phyloP scores from a whole-genome alignment of 371 early-diverging fungal genomes.

The Vairimorpha ceranae region DNA sequence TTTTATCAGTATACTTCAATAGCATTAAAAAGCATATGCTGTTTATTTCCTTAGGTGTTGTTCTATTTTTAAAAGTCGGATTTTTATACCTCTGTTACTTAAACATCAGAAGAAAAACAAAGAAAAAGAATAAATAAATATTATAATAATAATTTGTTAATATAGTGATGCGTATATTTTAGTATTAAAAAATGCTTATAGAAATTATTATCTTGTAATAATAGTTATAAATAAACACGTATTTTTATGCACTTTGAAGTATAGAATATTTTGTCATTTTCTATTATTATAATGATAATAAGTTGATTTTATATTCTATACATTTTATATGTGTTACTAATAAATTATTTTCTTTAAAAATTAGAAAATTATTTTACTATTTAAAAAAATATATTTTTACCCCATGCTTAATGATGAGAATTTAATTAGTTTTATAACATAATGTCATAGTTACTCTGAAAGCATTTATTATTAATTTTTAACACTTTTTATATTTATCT shows the following conservation, averaged over 20 bases:
- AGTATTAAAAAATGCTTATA: no score
- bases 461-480: neutral
- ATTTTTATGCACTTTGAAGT: no score
- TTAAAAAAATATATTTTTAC: no score
- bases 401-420: constrained; percentile 11
- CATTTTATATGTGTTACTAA: no score
- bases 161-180: no score
- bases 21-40: neutral
- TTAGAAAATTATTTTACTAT: no score
- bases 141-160: neutral
- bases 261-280: no score
- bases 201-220: no score
- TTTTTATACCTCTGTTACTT: neutral
- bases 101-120: neutral
- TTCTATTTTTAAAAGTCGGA: neutral
- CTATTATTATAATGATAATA: no score
- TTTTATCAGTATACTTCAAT: neutral
- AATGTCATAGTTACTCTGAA: constrained; percentile 15
- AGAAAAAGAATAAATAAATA: constrained; percentile 1
- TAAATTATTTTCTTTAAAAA: no score
- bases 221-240: no score
- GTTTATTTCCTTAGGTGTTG: neutral
- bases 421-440: neutral
- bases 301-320: no score
- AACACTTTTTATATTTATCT: neutral